Conservation (phyloP, 805 yeast species). For the Teunomyces aglyptinius region DNA sequence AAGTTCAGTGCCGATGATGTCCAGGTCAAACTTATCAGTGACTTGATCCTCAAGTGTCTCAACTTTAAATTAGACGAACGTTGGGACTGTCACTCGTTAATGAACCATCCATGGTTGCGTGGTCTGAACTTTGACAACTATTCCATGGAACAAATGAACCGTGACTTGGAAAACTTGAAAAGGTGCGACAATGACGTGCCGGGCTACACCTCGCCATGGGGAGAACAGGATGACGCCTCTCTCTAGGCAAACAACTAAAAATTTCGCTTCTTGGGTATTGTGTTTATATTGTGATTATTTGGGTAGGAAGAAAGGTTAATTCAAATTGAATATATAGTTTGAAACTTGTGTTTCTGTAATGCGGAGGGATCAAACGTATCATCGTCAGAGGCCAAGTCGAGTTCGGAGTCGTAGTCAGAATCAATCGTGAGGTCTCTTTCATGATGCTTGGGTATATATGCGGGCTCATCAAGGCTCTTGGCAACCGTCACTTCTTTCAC, state of each 20-base stretch:
- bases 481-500: not conserved
- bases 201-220: constrained; percentile 31
- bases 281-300: constrained; percentile 1
- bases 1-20: constrained; percentile 36
- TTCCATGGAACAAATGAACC: constrained; percentile 10
- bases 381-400: constrained; percentile 24
- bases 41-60: constrained; percentile 51
- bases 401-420: constrained; percentile 23
- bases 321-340: not conserved
- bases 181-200: constrained; percentile 27
- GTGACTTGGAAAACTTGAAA: constrained; percentile 19
- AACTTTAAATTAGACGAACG: constrained; percentile 48
- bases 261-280: constrained; percentile 2
- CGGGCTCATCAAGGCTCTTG: not conserved
- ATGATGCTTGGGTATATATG: not conserved
- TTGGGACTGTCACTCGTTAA: constrained; percentile 53
- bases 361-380: constrained; percentile 6
- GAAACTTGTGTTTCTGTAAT: constrained; percentile 4
- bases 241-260: not conserved
- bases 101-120: constrained; percentile 52
- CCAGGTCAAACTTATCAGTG: constrained; percentile 39
- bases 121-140: constrained; percentile 10
- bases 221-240: constrained; percentile 9
- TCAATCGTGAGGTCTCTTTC: constrained; percentile 20
- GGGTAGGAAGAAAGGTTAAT: not conserved